Conservation (phyloP, 495 filamentous ascomycete species). For the Amorphotheca resinae region DNA sequence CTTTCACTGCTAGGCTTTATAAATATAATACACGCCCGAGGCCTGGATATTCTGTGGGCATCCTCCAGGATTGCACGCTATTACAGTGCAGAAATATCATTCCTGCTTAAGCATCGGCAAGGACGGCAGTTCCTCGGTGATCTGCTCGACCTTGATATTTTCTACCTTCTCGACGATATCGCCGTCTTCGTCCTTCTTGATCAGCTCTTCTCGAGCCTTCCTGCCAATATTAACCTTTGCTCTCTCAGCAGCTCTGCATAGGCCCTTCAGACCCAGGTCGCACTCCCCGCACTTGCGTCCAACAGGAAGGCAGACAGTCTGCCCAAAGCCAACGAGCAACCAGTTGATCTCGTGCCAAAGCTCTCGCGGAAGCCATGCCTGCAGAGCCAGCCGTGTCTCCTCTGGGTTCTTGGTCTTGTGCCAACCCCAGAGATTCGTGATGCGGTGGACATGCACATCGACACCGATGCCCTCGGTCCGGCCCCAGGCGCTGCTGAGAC, state of each 20-base stretch:
- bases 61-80: too few relatives aligned
- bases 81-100: too few relatives aligned
- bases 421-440: constrained; percentile 96
- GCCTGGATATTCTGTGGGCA: too few relatives aligned
- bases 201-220: constrained; percentile 25
- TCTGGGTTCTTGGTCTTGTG: constrained; percentile 66
- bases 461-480: constrained; percentile 50
- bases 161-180: constrained; percentile 16
- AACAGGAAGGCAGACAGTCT: constrained; percentile 72
- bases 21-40: too few relatives aligned
- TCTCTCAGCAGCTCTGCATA: constrained; percentile 64
- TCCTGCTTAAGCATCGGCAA: constrained; percentile 23
- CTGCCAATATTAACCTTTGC: constrained; percentile 38
- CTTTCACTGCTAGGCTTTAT: too few relatives aligned
- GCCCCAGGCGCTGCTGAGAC: constrained; percentile 56
- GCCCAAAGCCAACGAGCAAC: constrained; percentile 81
- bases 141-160: constrained; percentile 19
- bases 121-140: constrained; percentile 20
- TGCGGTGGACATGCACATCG: constrained; percentile 66
- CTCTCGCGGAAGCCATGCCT: constrained; percentile 76
- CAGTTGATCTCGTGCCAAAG: constrained; percentile 93
- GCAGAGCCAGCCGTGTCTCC: constrained; percentile 64
- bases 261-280: constrained; percentile 52
- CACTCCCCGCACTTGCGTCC: constrained; percentile 75
- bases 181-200: constrained; percentile 23